phyloP scores from a whole-genome alignment of 2,329 filamentous ascomycete species.

The Aspergillaceae sp. region DNA sequence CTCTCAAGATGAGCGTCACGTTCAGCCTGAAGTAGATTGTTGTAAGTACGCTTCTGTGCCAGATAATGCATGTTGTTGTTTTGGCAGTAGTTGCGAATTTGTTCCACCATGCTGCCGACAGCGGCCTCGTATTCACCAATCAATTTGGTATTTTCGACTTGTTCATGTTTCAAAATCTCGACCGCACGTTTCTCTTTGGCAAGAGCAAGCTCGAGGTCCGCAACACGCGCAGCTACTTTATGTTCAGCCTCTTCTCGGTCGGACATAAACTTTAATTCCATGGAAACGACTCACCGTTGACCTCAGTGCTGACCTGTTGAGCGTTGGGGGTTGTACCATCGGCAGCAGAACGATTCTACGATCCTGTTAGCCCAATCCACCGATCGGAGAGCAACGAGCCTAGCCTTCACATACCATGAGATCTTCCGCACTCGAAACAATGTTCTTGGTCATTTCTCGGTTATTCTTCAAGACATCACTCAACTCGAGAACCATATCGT shows the following conservation, averaged over 20 bases:
- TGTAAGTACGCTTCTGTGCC: slow-evolving; percentile 41
- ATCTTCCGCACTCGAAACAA: slow-evolving; percentile 43
- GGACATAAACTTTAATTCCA: not conserved
- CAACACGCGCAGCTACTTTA: slow-evolving; percentile 36
- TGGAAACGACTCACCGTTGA: slow-evolving; percentile 25
- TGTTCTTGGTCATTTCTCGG: slow-evolving; percentile 41
- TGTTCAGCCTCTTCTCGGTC: not conserved
- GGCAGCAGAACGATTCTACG: slow-evolving; percentile 35
- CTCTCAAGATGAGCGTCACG: slow-evolving; percentile 42
- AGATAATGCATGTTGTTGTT: slow-evolving; percentile 42
- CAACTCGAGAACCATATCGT: slow-evolving; percentile 43
- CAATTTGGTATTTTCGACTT: slow-evolving; percentile 40
- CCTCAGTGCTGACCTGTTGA: slow-evolving; percentile 38
- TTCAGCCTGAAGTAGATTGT: slow-evolving; percentile 42
- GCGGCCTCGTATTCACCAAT: slow-evolving; percentile 41
- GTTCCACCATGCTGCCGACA: slow-evolving; percentile 41
- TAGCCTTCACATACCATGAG: slow-evolving; percentile 32
- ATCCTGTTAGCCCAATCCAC: slow-evolving; percentile 6
- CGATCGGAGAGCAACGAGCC: not conserved
- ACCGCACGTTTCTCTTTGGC: slow-evolving; percentile 37
- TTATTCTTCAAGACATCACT: slow-evolving; percentile 43
- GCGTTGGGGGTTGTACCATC: slow-evolving; percentile 32
- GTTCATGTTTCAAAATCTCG: slow-evolving; percentile 38
- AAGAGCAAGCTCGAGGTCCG: slow-evolving; percentile 41
- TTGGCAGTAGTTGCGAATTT: slow-evolving; percentile 43